phyloP scores from a whole-genome alignment of 2,329 filamentous ascomycete genomes.

The Diaporthe longicolla region DNA sequence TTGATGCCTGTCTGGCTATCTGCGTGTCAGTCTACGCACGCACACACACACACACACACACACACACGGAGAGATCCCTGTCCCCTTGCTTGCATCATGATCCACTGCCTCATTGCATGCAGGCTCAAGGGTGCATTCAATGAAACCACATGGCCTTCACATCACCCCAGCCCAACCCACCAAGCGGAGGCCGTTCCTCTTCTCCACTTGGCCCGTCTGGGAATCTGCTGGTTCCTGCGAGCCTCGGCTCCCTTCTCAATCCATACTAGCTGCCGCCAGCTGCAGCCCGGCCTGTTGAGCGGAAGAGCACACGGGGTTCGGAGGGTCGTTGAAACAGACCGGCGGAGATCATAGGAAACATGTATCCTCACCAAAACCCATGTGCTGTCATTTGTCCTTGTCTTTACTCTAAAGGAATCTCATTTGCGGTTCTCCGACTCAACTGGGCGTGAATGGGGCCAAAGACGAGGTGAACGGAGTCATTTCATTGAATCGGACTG shows the following conservation, averaged over 20 bases:
- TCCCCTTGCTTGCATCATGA: constrained; percentile 11
- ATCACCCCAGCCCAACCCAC: constrained; percentile 19
- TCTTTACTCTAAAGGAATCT: background rate
- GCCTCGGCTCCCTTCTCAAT: constrained; percentile 27
- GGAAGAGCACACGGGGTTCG: constrained; percentile 15
- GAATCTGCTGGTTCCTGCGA: constrained; percentile 27
- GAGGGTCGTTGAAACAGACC: constrained; percentile 13
- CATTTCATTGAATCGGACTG: background rate
- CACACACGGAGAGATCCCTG: background rate
- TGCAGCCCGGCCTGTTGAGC: constrained; percentile 19
- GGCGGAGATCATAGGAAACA: background rate
- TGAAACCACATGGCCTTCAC: constrained; percentile 31
- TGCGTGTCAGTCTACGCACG: background rate
- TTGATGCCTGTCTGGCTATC: background rate
- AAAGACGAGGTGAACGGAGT: background rate
- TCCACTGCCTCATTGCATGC: constrained; percentile 21
- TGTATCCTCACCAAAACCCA: background rate
- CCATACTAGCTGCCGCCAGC: constrained; percentile 30
- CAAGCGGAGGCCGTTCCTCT: constrained; percentile 23
- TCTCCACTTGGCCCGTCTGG: constrained; percentile 31
- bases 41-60: background rate
- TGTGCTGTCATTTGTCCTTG: background rate
- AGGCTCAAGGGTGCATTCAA: constrained; percentile 28
- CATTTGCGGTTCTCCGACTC: background rate
- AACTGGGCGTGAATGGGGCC: background rate